Evolutionary conservation across 2,329 filamentous ascomycete genomes (phyloP), one percentile per base, ranked within the genome.

Genomic region (Didymella pinodella): DNA sequence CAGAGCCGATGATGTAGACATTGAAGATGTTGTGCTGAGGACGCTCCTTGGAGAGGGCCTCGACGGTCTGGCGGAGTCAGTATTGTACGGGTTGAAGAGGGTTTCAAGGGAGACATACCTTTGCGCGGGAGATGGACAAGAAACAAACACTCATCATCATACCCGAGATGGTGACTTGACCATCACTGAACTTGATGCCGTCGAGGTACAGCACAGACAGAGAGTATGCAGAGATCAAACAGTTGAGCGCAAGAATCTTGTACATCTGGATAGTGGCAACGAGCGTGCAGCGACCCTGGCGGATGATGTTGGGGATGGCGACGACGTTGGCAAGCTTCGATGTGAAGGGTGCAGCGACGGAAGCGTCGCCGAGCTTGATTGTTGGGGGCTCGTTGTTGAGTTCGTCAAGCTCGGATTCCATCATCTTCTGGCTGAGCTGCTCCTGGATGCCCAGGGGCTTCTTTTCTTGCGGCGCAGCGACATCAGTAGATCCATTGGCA

Each of bases 91-190:
- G 46, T 14, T 1, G 22, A 18, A 18, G 4, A 36, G 60, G n/a
- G 10, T 11, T 32, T 11, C 7, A 6, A 7, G 28, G 31, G 31
- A 25, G 22, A 64, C 79, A 65, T 80, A 86, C 85, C 83, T 93
- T 95, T 38, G 95, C 95, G 60, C 95, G 90, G n/a, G 95, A 98
- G 72, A 99, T 97, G 62, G 93, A 97, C 71, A 99, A 82, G 85
- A 99, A 99, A 81, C 95, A 99, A 49, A 99, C 95, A 71, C 93
- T 97, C 95, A 99, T 98, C 77, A 99, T 89, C 91, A 99, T 98
- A 69, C 95, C 95, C 69, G 93, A 97, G 72, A 99, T 98, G 16
- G 95, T 99, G 67, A 98, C 95, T 80, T 99, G 95, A 4, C 93
- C 93, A 75, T 99, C 95, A 56, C 95, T 93, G 75, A 99, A 99